Percentiles rank a stretch among this genome's conserved stretches.
phyloP scores from a whole-genome alignment of 2,329 filamentous ascomycete genomes.

The Beauveria medogensis region DNA sequence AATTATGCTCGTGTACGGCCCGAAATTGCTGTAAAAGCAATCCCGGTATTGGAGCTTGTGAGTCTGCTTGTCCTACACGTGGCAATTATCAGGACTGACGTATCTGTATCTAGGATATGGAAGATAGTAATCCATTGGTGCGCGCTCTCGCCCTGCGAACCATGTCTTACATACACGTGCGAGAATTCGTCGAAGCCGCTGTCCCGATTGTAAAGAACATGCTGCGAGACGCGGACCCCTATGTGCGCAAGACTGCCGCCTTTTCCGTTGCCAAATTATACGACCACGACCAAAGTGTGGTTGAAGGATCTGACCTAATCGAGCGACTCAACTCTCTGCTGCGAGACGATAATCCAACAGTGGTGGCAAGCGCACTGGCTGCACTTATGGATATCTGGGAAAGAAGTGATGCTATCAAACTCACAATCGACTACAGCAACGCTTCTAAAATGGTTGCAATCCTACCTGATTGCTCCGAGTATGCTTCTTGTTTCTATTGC shows the following conservation, averaged over 20 bases:
- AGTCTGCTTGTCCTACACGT: constrained; percentile 17
- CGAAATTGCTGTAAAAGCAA: constrained; percentile 85
- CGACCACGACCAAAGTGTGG: constrained; percentile 85
- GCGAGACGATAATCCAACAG: constrained; percentile 92
- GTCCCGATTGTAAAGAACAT: constrained; percentile 76
- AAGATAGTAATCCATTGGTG: constrained; percentile 85
- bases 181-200: constrained; percentile 88
- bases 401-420: constrained; percentile 90
- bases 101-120: constrained; percentile 63
- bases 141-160: constrained; percentile 87
- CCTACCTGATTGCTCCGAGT: constrained; percentile 94
- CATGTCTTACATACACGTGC: constrained; percentile 95
- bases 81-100: constrained; percentile 13
- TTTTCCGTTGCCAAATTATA: constrained; percentile 97
- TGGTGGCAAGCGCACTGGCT: constrained; percentile 88
- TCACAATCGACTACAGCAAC: constrained; percentile 95
- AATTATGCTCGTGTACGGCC: constrained; percentile 95
- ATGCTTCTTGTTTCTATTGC: constrained; percentile 30
- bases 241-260: constrained; percentile 94
- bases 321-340: constrained; percentile 83
- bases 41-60: constrained; percentile 78
- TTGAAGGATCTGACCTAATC: constrained; percentile 86
- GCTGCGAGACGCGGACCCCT: constrained; percentile 81
- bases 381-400: constrained; percentile 98
- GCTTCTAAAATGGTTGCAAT: constrained; percentile 98